Conservation (phyloP, 2,329 filamentous ascomycete genomes). For the Colletotrichum sp. region DNA sequence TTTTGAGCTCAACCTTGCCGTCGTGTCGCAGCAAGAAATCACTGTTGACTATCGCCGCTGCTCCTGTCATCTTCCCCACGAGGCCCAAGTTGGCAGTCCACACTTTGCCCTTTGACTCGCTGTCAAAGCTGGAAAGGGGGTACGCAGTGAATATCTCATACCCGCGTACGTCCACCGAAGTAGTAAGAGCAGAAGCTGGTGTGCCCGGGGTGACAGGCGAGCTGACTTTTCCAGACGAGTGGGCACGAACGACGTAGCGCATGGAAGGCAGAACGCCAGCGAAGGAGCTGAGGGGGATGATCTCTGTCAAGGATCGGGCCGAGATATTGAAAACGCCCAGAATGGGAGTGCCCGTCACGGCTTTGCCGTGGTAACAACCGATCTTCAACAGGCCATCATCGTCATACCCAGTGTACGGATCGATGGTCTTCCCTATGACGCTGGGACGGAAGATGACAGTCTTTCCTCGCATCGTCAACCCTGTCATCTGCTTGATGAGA, state of each 20-base stretch:
- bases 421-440: conserved; percentile 72
- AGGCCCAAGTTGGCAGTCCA: conserved; percentile 77
- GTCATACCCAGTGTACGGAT: conserved; percentile 78
- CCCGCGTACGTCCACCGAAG: conserved; percentile 67
- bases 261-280: conserved; percentile 66
- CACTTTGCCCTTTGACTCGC: conserved; percentile 45
- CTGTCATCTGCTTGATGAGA: conserved; percentile 83
- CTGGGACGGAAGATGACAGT: conserved; percentile 85
- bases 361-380: conserved; percentile 74
- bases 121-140: conserved; percentile 64
- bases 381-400: conserved; percentile 78
- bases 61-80: conserved; percentile 87
- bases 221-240: conserved; percentile 69
- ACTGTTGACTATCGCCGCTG: conserved; percentile 74
- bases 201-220: conserved; percentile 49
- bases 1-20: conserved; percentile 68
- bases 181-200: conserved; percentile 58
- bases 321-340: conserved; percentile 87
- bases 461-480: conserved; percentile 70
- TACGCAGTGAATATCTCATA: conserved; percentile 86
- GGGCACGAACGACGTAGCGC: conserved; percentile 76
- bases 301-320: conserved; percentile 64
- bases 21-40: conserved; percentile 59
- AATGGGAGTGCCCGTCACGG: conserved; percentile 74
- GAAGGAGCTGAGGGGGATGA: conserved; percentile 75